phyloP scores from a whole-genome alignment of 225 moss, liverwort and hornwort species.

The Bryoerythrophyllum caledonicum region DNA sequence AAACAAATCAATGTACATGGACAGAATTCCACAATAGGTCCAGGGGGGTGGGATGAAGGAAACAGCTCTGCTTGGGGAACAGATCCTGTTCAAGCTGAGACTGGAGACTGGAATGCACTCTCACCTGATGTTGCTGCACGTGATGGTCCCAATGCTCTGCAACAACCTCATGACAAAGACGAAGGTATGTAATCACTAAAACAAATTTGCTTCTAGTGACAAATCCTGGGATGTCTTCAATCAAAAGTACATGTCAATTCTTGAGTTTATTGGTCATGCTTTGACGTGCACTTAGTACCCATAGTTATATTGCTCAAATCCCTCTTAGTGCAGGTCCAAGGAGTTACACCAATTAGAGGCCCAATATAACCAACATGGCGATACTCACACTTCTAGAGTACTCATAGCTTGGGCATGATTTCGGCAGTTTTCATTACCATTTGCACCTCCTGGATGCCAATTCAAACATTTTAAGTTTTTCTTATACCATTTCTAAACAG shows the following conservation, averaged over 20 bases:
- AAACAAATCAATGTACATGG: background rate
- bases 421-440: too few species aligned
- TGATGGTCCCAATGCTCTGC: background rate
- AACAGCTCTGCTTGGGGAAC: constrained; percentile 13
- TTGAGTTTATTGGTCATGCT: background rate
- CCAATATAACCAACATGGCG: too few species aligned
- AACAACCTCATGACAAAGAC: constrained; percentile 13
- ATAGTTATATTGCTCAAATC: too few species aligned
- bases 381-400: too few species aligned
- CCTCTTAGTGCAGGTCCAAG: too few species aligned
- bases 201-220: background rate
- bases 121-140: too few species aligned
- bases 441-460: too few species aligned
- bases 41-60: constrained; percentile 23
- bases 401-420: too few species aligned
- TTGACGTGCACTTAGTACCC: background rate
- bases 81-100: background rate
- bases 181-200: constrained; percentile 28
- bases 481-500: too few species aligned
- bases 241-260: background rate
- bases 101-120: background rate
- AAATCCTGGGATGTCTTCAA: background rate
- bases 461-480: too few species aligned
- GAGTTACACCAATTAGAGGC: too few species aligned
- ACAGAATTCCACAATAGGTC: constrained; percentile 6